Evolutionary conservation across 768 basidiomycete genomes (phyloP).

Genomic region (Agrocybe pediades): DNA sequence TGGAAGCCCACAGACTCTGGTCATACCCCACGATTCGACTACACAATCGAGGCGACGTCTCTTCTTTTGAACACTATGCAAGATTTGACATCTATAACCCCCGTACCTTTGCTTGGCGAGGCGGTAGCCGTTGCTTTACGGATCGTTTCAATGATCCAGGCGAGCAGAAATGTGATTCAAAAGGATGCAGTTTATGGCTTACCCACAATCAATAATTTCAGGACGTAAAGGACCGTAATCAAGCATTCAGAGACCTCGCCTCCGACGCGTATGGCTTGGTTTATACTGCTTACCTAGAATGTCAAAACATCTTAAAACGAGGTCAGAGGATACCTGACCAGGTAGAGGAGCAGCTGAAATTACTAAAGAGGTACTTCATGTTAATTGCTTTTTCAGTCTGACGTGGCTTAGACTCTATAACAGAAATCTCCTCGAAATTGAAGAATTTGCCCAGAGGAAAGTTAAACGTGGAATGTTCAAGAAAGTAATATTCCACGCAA

Average conservation of each 20-base stretch:
- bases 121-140: conserved; percentile 1
- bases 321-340: conserved; percentile 1
- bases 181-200: no score
- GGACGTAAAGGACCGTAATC: conserved; percentile 5
- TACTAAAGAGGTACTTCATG: background rate
- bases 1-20: background rate
- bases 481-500: conserved; percentile 3
- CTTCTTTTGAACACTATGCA: conserved; percentile 2
- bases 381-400: background rate
- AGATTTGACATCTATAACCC: background rate
- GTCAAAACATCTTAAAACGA: conserved; percentile 3
- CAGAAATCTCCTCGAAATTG: conserved; percentile 4
- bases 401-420: no score
- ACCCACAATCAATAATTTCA: no score
- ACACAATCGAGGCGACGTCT: background rate
- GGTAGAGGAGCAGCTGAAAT: background rate
- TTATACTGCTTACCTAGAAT: conserved; percentile 5
- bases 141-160: conserved; percentile 6
- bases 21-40: background rate
- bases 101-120: conserved; percentile 2
- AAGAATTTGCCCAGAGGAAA: conserved; percentile 2
- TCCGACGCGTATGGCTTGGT: conserved; percentile 10
- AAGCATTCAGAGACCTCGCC: conserved; percentile 4
- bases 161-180: background rate
- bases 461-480: conserved; percentile 1